Percentiles rank a stretch among this genome's conserved stretches.
Conservation (phyloP, 331 rosid species). For the Quercus tomentella region DNA sequence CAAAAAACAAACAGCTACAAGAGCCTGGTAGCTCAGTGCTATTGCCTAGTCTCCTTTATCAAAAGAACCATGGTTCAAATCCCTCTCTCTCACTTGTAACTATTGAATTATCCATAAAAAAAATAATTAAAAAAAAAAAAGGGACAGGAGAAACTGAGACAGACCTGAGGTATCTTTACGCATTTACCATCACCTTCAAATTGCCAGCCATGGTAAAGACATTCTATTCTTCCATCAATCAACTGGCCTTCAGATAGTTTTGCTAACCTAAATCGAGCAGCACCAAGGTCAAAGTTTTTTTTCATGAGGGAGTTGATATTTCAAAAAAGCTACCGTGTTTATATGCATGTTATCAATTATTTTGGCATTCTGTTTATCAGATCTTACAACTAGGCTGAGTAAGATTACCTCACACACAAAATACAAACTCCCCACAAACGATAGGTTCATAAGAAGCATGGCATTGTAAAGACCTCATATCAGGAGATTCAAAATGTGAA, state of each 20-base stretch:
- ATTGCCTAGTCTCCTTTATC: too few relatives aligned
- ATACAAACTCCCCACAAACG: not conserved
- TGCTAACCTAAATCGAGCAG: conserved; percentile 60
- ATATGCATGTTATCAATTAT: not conserved
- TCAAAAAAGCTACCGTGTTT: not conserved
- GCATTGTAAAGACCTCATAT: not conserved
- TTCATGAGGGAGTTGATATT: not conserved
- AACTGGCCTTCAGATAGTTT: conserved; percentile 94
- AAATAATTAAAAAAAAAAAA: too few relatives aligned
- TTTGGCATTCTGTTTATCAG: not conserved
- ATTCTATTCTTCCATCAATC: conserved; percentile 87
- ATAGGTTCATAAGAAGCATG: not conserved
- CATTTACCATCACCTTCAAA: conserved; percentile 88
- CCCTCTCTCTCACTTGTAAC: too few relatives aligned
- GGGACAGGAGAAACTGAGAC: not conserved
- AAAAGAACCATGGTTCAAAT: too few relatives aligned
- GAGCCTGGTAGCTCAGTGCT: not conserved
- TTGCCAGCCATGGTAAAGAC: conserved; percentile 98
- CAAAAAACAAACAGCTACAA: not conserved
- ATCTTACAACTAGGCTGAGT: not conserved
- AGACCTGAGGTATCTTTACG: conserved; percentile 95
- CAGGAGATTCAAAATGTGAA: not conserved
- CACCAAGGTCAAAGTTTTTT: conserved; percentile 15
- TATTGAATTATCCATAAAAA: too few relatives aligned
- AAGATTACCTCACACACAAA: not conserved